Conservation (phyloP, 163 green algal genomes). For the Prototheca stagnorum region DNA sequence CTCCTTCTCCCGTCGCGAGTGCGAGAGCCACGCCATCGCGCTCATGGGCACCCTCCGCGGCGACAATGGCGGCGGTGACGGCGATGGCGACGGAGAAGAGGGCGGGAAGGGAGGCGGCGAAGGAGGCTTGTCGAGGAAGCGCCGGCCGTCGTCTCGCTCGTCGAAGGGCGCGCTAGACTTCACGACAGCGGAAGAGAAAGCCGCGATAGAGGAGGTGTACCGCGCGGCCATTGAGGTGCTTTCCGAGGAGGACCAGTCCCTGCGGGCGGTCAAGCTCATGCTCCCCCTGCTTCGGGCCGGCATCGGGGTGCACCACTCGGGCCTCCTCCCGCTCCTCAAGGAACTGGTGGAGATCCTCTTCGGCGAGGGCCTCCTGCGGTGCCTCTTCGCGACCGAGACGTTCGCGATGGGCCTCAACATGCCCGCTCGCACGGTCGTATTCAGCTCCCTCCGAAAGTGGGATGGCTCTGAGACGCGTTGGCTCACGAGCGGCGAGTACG, state of each 20-base stretch:
- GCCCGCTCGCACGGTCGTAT: constrained; percentile 89
- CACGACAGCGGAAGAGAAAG: constrained; percentile 60
- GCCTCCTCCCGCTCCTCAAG: constrained; percentile 91
- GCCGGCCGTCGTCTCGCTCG: too few relatives aligned
- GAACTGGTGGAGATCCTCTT: constrained; percentile 94
- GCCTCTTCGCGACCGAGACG: constrained; percentile 94
- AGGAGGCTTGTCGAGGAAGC: too few relatives aligned
- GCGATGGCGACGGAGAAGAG: constrained; percentile 14
- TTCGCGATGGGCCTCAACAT: constrained; percentile 99
- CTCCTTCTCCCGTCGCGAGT: constrained; percentile 59
- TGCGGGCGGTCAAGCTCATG: constrained; percentile 52
- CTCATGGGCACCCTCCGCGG: too few relatives aligned
- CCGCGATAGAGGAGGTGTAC: constrained; percentile 50
- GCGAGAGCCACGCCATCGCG: constrained; percentile 50
- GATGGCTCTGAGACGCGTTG: constrained; percentile 63
- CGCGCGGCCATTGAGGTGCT: constrained; percentile 22
- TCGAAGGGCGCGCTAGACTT: constrained; percentile 42
- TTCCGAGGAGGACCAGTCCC: constrained; percentile 45
- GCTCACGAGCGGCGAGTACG: constrained; percentile 69
- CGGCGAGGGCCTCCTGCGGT: constrained; percentile 59
- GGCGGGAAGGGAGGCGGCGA: too few relatives aligned
- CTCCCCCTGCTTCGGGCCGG: constrained; percentile 70
- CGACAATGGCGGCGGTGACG: too few relatives aligned
- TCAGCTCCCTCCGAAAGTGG: constrained; percentile 86
- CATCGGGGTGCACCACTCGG: constrained; percentile 88